phyloP scores from a whole-genome alignment of 2,329 filamentous ascomycete genomes.

The Alternaria hordeiaustralica region DNA sequence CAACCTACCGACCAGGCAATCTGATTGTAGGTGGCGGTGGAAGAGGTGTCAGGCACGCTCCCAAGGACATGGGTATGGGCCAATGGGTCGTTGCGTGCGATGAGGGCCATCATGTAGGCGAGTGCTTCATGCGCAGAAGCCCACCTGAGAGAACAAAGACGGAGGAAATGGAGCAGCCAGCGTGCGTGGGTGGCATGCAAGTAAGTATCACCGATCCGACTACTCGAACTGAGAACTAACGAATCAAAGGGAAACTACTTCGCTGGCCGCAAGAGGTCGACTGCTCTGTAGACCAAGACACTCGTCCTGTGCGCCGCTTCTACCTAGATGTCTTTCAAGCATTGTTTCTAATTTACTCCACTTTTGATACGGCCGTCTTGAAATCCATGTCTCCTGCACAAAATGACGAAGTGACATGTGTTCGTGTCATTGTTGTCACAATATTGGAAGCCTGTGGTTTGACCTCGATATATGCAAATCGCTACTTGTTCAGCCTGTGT shows the following conservation, averaged over 20 bases:
- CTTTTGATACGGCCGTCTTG: not conserved
- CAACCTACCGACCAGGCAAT: constrained; percentile 76
- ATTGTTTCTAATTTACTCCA: not conserved
- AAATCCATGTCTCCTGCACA: not conserved
- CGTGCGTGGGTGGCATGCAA: not conserved
- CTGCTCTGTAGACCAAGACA: not conserved
- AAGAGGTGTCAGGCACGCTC: constrained; percentile 68
- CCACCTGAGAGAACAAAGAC: constrained; percentile 16
- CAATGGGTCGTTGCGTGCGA: constrained; percentile 73
- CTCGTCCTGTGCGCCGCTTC: not conserved
- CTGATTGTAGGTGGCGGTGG: constrained; percentile 81
- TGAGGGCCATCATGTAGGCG: constrained; percentile 71
- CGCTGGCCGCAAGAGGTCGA: not conserved
- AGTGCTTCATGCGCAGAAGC: constrained; percentile 63
- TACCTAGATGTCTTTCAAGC: not conserved
- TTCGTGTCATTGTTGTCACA: not conserved
- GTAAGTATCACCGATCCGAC: not conserved
- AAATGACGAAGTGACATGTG: not conserved
- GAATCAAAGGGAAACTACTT: not conserved
- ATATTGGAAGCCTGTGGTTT: not conserved
- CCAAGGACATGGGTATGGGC: constrained; percentile 69
- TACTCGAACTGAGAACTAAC: not conserved
- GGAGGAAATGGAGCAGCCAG: not conserved
- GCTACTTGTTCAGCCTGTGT: not conserved
- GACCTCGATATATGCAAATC: not conserved